These are phyloP conservation scores for Aegilops bicornis DNA, from an alignment of 176 grass and related monocot species.

Conservation along the genomic window DNA sequence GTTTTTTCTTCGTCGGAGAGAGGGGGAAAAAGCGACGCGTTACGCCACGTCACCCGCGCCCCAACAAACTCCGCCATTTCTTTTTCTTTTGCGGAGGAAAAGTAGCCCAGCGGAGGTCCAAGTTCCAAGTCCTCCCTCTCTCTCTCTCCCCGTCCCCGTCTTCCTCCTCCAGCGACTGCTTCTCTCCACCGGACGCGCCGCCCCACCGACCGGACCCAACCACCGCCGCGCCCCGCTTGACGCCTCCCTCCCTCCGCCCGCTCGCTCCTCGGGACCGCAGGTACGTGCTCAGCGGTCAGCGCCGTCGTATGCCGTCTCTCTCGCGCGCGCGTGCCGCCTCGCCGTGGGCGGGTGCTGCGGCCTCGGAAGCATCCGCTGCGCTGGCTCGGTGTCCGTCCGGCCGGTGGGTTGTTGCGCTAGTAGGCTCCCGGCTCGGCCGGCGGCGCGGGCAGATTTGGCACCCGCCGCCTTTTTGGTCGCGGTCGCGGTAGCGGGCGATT, in stretches of 20 bases:
- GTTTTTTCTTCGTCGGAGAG: background rate
- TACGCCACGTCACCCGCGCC: slow-evolving; percentile 12
- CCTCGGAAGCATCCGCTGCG: background rate
- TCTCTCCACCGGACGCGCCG: slow-evolving; percentile 11
- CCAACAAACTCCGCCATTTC: background rate
- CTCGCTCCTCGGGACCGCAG: background rate
- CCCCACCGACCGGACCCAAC: background rate
- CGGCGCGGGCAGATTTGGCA: background rate
- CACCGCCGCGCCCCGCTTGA: background rate
- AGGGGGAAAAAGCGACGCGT: background rate
- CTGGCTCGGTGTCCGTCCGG: no score
- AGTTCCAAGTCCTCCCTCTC: background rate
- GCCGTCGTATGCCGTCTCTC: background rate
- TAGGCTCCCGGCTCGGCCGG: background rate
- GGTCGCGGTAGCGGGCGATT: background rate
- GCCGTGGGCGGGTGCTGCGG: background rate
- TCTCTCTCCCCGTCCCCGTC: no score
- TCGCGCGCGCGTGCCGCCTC: background rate
- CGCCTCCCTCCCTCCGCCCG: background rate
- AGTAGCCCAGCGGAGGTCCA: slow-evolving; percentile 7
- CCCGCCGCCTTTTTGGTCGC: background rate
- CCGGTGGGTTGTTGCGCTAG: background rate
- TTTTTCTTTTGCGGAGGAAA: background rate
- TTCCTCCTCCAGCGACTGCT: slow-evolving; percentile 1
- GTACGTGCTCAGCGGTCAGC: background rate